A percentile compares a stretch with the other conserved stretches of the same genome.
These are phyloP conservation scores for Orbilia oligospora DNA, from an alignment of 2,329 filamentous ascomycete species.

Conservation along the genomic window DNA sequence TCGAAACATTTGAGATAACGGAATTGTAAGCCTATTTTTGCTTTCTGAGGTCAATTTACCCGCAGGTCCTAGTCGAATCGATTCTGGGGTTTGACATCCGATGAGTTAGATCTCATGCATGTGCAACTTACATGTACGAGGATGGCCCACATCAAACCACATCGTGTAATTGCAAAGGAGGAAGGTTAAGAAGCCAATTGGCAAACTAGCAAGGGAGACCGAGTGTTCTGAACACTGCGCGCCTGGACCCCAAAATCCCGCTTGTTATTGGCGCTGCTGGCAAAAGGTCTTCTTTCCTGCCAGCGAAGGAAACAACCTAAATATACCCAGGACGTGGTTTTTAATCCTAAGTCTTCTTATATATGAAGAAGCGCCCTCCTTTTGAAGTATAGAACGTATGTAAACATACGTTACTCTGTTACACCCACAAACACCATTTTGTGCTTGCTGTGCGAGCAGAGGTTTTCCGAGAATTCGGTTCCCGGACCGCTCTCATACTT, in stretches of 20 bases:
- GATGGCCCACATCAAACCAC: neutral
- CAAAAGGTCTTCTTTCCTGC: neutral
- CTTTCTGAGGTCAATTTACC: constrained; percentile 8
- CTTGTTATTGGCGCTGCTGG: constrained; percentile 8
- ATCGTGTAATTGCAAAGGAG: constrained; percentile 17
- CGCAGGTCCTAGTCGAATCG: neutral
- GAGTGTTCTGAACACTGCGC: constrained; percentile 1
- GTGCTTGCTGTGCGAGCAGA: constrained; percentile 20
- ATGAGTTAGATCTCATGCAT: constrained; percentile 2
- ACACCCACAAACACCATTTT: neutral
- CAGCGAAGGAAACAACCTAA: constrained; percentile 11
- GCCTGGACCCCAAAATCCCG: neutral
- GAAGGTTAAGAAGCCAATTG: neutral
- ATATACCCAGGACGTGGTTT: neutral
- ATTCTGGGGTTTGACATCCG: neutral
- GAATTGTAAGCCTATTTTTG: neutral
- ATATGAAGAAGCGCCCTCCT: constrained; percentile 9
- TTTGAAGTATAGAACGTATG: neutral
- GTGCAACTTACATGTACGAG: constrained; percentile 4
- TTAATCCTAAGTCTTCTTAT: neutral
- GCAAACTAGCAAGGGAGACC: constrained; percentile 8
- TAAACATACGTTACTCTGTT: constrained; percentile 7
- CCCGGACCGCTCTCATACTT: constrained; percentile 1
- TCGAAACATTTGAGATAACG: neutral
- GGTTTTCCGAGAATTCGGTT: constrained; percentile 19